Base-by-base conservation (phyloP, 495 filamentous ascomycete species). In the Penicillium coffeae region DNA sequence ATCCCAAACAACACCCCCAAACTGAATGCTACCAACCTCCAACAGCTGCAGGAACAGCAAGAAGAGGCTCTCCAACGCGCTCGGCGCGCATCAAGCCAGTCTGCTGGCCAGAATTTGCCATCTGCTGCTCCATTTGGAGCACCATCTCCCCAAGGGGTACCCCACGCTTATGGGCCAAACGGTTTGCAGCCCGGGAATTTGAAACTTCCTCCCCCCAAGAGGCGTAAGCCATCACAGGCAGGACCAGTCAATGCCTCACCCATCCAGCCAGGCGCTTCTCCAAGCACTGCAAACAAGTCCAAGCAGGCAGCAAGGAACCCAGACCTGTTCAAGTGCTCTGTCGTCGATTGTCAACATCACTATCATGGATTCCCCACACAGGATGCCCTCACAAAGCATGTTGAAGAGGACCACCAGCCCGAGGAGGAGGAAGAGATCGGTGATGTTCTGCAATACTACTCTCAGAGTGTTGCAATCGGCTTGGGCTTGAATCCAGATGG, bases 121-220 rank as follows among this genome's bases (percentile, higher is more conserved):
- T 81, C 0, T 0, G 81, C 84, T 0, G 88, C 87, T 60, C 76
- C 76, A 36, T 78, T 91, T 50, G 83, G 82, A 16, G 76, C 77
- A 7, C 79, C 85, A 34, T 88, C 89, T 25, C 89, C 88, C 14
- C 75, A 85, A 38, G 86, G 87, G 4, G 74, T 83, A 18, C 86
- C 89, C 12, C 75, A 74, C 46, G 62, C 63, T 8, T 78, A 76
- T 53, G 72, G 69, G 9, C 68, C 75, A 6, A 68, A 66, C 5
- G 65, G 68, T 38, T 68, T 79, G 37, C 71, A 71, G 2, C 70
- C 69, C 8, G 71, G 82, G 50, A 79, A 86, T 46, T 74, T 86
- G 12, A 79, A 74, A 19, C 69, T 85, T 25, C 86, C 86, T 33
- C 73, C 80, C 3, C 69, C 66, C 30, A 90, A 90, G 64, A 84